phyloP scores from a whole-genome alignment of 2,329 filamentous ascomycete species.

The Lachnellula arida region DNA sequence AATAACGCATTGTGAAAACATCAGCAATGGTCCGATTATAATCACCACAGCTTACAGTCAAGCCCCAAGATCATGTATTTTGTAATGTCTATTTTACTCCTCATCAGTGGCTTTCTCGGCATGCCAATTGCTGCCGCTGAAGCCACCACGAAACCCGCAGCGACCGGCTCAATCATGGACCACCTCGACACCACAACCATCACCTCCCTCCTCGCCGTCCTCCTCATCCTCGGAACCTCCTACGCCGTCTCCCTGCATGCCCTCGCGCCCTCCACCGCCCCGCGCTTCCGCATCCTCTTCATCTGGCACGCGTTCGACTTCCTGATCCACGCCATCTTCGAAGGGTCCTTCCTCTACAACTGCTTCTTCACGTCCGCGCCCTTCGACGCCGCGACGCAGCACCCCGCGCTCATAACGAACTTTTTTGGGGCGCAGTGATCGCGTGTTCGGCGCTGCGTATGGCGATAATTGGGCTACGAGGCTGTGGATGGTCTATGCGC shows the following conservation, averaged over 20 bases:
- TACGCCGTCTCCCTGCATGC: constrained; percentile 44
- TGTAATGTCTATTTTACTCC: not conserved
- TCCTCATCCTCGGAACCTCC: constrained; percentile 48
- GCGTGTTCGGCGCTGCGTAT: constrained; percentile 52
- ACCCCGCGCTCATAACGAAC: constrained; percentile 32
- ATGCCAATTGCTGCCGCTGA: not conserved
- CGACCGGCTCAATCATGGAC: constrained; percentile 20
- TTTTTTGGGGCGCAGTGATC: constrained; percentile 46
- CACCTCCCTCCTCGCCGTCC: constrained; percentile 51
- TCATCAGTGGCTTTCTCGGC: not conserved
- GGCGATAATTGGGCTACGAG: constrained; percentile 50
- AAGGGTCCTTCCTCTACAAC: constrained; percentile 88
- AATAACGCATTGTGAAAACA: not conserved
- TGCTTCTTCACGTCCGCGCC: constrained; percentile 72
- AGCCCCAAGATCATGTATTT: not conserved
- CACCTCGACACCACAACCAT: constrained; percentile 57
- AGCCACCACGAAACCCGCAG: not conserved
- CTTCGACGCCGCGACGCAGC: constrained; percentile 35
- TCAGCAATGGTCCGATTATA: not conserved
- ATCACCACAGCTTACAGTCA: not conserved
- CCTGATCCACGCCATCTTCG: constrained; percentile 84
- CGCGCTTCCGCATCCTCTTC: constrained; percentile 71
- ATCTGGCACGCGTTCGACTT: constrained; percentile 94
- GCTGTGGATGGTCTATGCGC: constrained; percentile 66
- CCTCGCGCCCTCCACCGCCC: constrained; percentile 33